Conservation (phyloP, 257 asterid genomes). For the Salvia splendens region DNA sequence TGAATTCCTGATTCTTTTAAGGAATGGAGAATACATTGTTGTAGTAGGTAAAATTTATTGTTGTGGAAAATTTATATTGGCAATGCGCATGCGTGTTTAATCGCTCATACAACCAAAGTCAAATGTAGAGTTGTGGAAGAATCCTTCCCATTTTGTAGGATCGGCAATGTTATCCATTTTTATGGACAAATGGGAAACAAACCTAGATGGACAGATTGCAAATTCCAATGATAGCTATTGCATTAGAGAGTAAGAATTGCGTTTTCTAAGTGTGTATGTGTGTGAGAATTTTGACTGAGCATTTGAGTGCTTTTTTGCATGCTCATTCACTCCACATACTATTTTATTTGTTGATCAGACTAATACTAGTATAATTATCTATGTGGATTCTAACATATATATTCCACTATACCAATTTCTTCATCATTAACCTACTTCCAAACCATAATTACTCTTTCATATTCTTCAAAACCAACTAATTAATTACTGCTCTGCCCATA, state of each 20-base stretch:
- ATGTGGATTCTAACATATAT: conserved; percentile 27
- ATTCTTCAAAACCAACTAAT: too few species aligned
- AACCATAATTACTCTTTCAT: too few species aligned
- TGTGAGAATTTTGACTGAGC: too few species aligned
- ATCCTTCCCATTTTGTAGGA: conserved; percentile 17
- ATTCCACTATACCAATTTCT: conserved; percentile 31
- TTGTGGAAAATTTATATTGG: neutral
- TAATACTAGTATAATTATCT: neutral
- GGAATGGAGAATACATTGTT: too few species aligned
- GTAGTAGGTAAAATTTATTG: too few species aligned
- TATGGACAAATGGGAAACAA: conserved; percentile 27
- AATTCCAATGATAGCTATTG: conserved; percentile 7
- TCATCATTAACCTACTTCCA: conserved; percentile 16
- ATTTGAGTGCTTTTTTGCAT: conserved; percentile 34
- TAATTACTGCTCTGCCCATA: too few species aligned
- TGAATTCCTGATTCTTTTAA: too few species aligned
- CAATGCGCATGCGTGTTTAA: neutral
- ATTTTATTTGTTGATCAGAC: neutral
- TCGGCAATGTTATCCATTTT: conserved; percentile 1
- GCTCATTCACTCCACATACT: conserved; percentile 9
- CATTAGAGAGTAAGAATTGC: neutral
- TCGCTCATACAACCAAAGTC: too few species aligned
- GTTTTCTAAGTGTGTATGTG: too few species aligned
- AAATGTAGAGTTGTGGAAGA: neutral
- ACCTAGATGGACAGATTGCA: conserved; percentile 20